phyloP scores from a whole-genome alignment of 2,329 filamentous ascomycete genomes.

The Nothomitra cinnamomea region DNA sequence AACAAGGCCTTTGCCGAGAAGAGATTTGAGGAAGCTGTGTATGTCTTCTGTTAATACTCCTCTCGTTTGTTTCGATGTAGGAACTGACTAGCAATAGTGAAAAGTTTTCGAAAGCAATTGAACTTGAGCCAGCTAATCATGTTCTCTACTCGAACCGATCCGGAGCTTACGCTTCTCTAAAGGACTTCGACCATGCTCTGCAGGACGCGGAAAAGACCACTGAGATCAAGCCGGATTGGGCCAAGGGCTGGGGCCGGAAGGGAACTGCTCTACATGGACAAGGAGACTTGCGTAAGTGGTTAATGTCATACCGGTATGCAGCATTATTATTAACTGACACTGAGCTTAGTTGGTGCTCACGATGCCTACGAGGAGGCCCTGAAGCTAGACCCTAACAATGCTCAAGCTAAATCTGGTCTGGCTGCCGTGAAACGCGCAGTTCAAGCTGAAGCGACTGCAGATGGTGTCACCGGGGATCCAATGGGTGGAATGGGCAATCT shows the following conservation, averaged over 20 bases:
- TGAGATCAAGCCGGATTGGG: constrained; percentile 92
- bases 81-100: constrained; percentile 36
- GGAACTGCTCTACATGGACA: constrained; percentile 78
- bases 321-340: not conserved
- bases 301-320: constrained; percentile 4
- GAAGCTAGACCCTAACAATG: constrained; percentile 81
- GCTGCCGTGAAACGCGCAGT: constrained; percentile 77
- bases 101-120: constrained; percentile 89
- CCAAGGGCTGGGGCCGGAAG: constrained; percentile 90
- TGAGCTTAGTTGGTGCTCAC: constrained; percentile 45
- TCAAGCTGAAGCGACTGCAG: constrained; percentile 52
- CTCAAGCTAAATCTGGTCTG: constrained; percentile 78
- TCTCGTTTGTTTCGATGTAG: not conserved
- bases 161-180: constrained; percentile 71
- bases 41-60: constrained; percentile 28
- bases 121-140: constrained; percentile 74
- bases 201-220: constrained; percentile 87
- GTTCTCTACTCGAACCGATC: constrained; percentile 97
- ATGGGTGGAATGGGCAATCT: constrained; percentile 69
- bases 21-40: constrained; percentile 93
- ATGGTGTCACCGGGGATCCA: constrained; percentile 41
- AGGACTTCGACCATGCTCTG: constrained; percentile 69
- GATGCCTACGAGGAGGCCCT: constrained; percentile 92
- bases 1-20: constrained; percentile 98
- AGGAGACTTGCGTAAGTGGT: constrained; percentile 50